These are phyloP conservation scores for Bretschneidera sinensis DNA, from an alignment of 345 rosid genomes.

Conservation along the genomic window DNA sequence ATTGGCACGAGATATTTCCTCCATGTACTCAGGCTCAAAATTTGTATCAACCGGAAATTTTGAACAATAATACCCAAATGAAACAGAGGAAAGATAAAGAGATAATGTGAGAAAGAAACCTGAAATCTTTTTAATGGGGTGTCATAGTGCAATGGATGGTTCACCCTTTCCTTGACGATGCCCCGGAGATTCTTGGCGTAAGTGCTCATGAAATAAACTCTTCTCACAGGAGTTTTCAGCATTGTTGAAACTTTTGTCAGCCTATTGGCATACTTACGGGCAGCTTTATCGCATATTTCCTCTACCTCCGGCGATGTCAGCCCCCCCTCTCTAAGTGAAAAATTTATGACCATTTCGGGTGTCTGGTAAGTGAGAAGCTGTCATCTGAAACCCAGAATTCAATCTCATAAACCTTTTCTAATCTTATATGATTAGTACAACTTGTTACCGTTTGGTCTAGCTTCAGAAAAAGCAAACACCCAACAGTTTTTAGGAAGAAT, in stretches of 20 bases:
- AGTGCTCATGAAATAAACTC: constrained; percentile 75
- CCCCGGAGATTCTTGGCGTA: constrained; percentile 63
- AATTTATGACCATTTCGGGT: constrained; percentile 88
- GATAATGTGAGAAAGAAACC: constrained; percentile 27
- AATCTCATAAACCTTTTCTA: too few relatives aligned
- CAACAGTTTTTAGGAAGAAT: too few relatives aligned
- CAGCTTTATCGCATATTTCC: constrained; percentile 73
- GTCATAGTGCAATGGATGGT: constrained; percentile 75
- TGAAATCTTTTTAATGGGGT: constrained; percentile 78
- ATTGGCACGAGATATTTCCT: too few relatives aligned
- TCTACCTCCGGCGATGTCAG: constrained; percentile 78
- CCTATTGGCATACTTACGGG: constrained; percentile 65
- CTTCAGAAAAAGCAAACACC: too few relatives aligned
- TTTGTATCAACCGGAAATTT: neutral
- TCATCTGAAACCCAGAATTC: constrained; percentile 66
- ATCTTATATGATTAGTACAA: too few relatives aligned
- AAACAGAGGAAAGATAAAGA: neutral
- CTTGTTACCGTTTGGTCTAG: too few relatives aligned
- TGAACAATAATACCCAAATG: neutral
- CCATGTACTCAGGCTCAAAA: too few relatives aligned
- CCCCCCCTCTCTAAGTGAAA: constrained; percentile 88
- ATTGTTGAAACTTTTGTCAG: constrained; percentile 55
- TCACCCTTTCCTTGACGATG: constrained; percentile 67
- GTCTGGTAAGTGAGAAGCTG: constrained; percentile 93
- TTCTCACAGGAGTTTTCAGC: constrained; percentile 33